A percentile compares a stretch with the other conserved stretches of the same genome.
Conservation (phyloP, 768 basidiomycete species). For the Amanita polypyramis region DNA sequence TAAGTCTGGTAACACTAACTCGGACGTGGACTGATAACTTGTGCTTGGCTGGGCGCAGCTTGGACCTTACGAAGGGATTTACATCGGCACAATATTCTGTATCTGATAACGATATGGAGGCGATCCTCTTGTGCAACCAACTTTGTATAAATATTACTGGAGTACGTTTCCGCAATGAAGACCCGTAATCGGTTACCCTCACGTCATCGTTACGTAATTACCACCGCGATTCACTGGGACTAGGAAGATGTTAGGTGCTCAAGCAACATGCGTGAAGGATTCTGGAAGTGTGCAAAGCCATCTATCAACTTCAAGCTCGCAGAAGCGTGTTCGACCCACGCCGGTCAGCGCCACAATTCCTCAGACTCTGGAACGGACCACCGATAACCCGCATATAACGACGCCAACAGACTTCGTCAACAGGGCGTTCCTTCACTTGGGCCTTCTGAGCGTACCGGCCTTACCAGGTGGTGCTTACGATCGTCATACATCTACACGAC, state of each 20-base stretch:
- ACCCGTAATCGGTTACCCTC: too few relatives aligned
- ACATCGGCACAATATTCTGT: slow-evolving; percentile 39
- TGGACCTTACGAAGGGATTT: slow-evolving; percentile 44
- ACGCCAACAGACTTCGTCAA: slow-evolving; percentile 4
- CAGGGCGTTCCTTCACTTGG: slow-evolving; percentile 8
- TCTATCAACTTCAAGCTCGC: slow-evolving; percentile 30
- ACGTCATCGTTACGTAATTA: background rate
- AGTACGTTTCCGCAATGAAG: too few relatives aligned
- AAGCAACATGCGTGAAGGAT: slow-evolving; percentile 14
- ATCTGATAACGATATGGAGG: too few relatives aligned
- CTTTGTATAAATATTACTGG: background rate
- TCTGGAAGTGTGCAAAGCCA: slow-evolving; percentile 34
- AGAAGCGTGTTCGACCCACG: slow-evolving; percentile 27
- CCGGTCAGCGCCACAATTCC: background rate
- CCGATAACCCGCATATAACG: slow-evolving; percentile 6
- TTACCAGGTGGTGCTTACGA: slow-evolving; percentile 10
- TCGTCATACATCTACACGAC: slow-evolving; percentile 14
- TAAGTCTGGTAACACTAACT: slow-evolving; percentile 14
- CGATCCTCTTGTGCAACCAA: too few relatives aligned
- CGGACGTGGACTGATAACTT: too few relatives aligned
- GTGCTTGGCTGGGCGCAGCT: slow-evolving; percentile 17
- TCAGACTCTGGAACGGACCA: background rate
- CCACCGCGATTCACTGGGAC: too few relatives aligned
- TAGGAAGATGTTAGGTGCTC: slow-evolving; percentile 13
- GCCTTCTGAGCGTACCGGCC: slow-evolving; percentile 7